These are phyloP conservation scores for Ganoderma resinaceum DNA, from an alignment of 1,284 basidiomycete genomes.

Conservation along the genomic window DNA sequence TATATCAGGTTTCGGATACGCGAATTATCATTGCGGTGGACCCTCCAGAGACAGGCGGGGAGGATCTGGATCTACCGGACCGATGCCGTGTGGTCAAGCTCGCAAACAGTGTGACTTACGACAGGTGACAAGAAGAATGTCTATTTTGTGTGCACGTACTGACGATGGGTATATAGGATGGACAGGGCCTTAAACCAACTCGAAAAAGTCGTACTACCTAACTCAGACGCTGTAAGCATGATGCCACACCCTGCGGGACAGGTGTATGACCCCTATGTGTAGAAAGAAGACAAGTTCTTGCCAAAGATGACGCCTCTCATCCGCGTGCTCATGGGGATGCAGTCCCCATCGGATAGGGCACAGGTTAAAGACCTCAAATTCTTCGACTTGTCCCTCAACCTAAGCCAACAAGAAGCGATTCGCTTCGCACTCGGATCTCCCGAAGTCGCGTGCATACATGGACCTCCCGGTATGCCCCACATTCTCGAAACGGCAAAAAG, in stretches of 20 bases:
- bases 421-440: constrained; percentile 74
- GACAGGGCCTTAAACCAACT: constrained; percentile 77
- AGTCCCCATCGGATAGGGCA: constrained; percentile 47
- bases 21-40: constrained; percentile 82
- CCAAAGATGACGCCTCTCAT: constrained; percentile 58
- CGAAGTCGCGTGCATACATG: constrained; percentile 94
- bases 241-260: neutral
- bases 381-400: constrained; percentile 82
- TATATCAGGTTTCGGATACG: constrained; percentile 71
- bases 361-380: constrained; percentile 59
- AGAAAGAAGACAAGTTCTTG: constrained; percentile 42
- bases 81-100: constrained; percentile 86
- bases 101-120: constrained; percentile 92
- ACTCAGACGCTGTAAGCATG: constrained; percentile 32
- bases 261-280: neutral
- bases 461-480: constrained; percentile 81
- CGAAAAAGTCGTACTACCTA: constrained; percentile 52
- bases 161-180: constrained; percentile 64
- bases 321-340: constrained; percentile 72
- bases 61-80: constrained; percentile 83
- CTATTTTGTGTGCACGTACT: neutral
- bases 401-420: constrained; percentile 85
- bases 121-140: constrained; percentile 59
- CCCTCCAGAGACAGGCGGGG: constrained; percentile 57
- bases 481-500: too few relatives aligned